Conservation (phyloP, 352 stramenopile genomes). For the Globisporangium spinosum region DNA sequence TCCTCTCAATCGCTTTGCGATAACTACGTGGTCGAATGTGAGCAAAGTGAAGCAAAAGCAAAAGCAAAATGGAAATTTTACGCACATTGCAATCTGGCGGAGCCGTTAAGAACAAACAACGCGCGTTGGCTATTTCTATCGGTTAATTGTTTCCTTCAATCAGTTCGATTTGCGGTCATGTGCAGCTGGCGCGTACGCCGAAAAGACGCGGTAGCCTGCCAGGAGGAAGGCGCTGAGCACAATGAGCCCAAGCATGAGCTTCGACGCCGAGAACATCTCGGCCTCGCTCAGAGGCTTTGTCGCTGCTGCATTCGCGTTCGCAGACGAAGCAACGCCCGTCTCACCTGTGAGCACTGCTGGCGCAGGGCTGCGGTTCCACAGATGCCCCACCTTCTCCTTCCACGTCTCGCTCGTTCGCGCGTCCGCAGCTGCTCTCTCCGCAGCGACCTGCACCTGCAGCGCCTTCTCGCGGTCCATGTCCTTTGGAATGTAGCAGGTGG, state of each 20-base stretch:
- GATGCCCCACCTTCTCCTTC: slow-evolving; percentile 55
- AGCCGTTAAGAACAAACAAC: slow-evolving; percentile 4
- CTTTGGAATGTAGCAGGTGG: slow-evolving; percentile 80
- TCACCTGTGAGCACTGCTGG: slow-evolving; percentile 13
- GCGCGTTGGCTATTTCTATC: not conserved
- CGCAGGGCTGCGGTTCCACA: slow-evolving; percentile 46
- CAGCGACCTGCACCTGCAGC: slow-evolving; percentile 20
- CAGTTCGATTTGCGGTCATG: slow-evolving; percentile 35
- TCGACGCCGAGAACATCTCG: slow-evolving; percentile 29
- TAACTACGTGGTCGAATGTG: not conserved
- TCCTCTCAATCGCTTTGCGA: not conserved
- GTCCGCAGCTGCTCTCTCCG: slow-evolving; percentile 20
- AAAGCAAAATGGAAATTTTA: not conserved
- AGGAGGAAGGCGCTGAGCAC: slow-evolving; percentile 43
- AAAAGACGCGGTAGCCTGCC: slow-evolving; percentile 41
- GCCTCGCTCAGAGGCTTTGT: slow-evolving; percentile 18
- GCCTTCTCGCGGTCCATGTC: slow-evolving; percentile 39
- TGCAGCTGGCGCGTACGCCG: slow-evolving; percentile 9
- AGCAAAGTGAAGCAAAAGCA: not conserved
- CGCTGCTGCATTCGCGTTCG: not conserved
- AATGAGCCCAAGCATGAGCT: slow-evolving; percentile 36
- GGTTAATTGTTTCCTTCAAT: slow-evolving; percentile 3
- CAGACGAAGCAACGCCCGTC: not conserved
- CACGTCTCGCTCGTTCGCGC: slow-evolving; percentile 42
- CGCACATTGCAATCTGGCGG: not conserved